These are phyloP conservation scores for Apiotrichum domesticum DNA, from an alignment of 1,284 basidiomycete genomes.

Conservation along the genomic window DNA sequence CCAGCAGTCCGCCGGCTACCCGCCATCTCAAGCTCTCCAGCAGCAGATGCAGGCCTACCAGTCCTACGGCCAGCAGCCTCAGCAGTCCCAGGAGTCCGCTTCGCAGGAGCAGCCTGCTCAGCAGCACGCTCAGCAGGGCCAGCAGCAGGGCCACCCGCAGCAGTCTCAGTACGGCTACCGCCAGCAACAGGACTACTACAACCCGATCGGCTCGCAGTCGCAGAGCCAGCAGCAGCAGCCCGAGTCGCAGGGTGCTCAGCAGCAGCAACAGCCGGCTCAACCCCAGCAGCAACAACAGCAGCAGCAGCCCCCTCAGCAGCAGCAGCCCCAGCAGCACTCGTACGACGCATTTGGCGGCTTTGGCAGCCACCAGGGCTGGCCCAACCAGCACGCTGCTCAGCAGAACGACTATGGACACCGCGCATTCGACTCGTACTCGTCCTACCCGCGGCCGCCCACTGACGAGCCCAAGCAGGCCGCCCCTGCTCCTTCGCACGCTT, in stretches of 20 bases:
- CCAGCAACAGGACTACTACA: slow-evolving; percentile 34
- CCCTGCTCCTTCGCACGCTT: slow-evolving; percentile 32
- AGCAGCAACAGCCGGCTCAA: slow-evolving; percentile 17
- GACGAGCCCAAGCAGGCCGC: slow-evolving; percentile 39
- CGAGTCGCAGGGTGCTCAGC: slow-evolving; percentile 11
- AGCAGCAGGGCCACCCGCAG: slow-evolving; percentile 22
- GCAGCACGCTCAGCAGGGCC: slow-evolving; percentile 26
- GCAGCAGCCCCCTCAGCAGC: slow-evolving; percentile 26
- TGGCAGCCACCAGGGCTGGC: slow-evolving; percentile 12
- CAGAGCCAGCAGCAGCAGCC: slow-evolving; percentile 14
- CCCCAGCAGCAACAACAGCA: slow-evolving; percentile 20
- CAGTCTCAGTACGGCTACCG: slow-evolving; percentile 31
- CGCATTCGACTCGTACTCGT: slow-evolving; percentile 45
- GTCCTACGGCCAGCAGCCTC: slow-evolving; percentile 27
- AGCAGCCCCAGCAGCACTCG: slow-evolving; percentile 20
- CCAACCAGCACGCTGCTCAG: slow-evolving; percentile 15
- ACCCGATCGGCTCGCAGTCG: slow-evolving; percentile 23
- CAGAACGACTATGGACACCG: slow-evolving; percentile 22
- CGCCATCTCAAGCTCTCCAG: slow-evolving; percentile 36
- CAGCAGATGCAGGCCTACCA: slow-evolving; percentile 38
- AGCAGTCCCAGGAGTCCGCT: slow-evolving; percentile 23
- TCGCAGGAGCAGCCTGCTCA: slow-evolving; percentile 4
- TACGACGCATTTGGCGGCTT: slow-evolving; percentile 22
- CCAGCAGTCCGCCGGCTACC: slow-evolving; percentile 23
- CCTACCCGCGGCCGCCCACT: slow-evolving; percentile 42